Evolutionary conservation across 257 asterid genomes (phyloP).

Genomic region (Prunella vulgaris): DNA sequence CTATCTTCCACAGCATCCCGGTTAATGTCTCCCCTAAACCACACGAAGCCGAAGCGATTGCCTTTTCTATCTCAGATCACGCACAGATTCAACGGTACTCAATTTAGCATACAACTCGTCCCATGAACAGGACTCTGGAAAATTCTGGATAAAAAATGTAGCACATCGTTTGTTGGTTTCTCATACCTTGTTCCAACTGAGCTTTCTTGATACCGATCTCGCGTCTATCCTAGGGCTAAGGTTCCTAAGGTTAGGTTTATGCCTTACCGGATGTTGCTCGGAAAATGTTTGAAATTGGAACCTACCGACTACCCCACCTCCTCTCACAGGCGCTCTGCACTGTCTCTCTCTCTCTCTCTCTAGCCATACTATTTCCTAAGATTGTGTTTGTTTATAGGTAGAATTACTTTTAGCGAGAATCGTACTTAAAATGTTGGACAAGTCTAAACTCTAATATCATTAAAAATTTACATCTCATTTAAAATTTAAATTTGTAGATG

Average conservation of each 20-base stretch:
- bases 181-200: not conserved
- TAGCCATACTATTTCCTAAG: too few species aligned
- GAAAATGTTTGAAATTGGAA: too few species aligned
- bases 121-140: not conserved
- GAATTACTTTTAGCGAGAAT: too few species aligned
- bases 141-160: not conserved
- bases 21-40: not conserved
- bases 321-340: too few species aligned
- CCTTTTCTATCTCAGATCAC: not conserved
- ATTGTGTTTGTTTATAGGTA: too few species aligned
- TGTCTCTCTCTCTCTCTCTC: too few species aligned
- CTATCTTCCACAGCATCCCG: not conserved
- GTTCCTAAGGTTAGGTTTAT: not conserved
- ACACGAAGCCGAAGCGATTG: not conserved
- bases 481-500: too few species aligned
- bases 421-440: too few species aligned
- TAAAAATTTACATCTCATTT: too few species aligned
- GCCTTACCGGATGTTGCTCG: not conserved
- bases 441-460: too few species aligned
- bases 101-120: accelerated
- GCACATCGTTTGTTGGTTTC: not conserved
- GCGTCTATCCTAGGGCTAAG: not conserved
- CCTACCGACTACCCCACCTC: too few species aligned
- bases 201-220: not conserved
- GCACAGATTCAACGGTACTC: too few species aligned